Conservation (phyloP, 805 yeast species). For the Priceomyces medius region DNA sequence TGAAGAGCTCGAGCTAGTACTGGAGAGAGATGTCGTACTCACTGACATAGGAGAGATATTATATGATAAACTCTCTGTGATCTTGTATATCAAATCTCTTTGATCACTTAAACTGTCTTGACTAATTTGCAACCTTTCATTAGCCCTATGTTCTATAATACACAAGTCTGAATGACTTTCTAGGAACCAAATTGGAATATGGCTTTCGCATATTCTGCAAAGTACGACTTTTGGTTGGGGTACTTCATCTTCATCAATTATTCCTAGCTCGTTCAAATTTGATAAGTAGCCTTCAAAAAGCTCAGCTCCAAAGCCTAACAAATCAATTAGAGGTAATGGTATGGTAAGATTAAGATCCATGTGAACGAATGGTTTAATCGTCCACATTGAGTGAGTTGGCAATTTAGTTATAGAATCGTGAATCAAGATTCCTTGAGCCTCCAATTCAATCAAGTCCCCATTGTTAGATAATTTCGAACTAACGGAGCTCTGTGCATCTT, state of each 20-base stretch:
- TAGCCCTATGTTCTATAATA: constrained; percentile 77
- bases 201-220: constrained; percentile 89
- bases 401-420: constrained; percentile 54
- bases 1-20: constrained; percentile 18
- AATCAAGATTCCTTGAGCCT: constrained; percentile 90
- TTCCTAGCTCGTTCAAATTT: constrained; percentile 60
- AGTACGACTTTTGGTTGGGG: constrained; percentile 82
- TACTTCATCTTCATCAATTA: constrained; percentile 59
- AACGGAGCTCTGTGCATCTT: constrained; percentile 11
- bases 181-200: constrained; percentile 94
- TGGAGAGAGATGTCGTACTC: constrained; percentile 11
- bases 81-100: constrained; percentile 45
- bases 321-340: constrained; percentile 66
- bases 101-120: constrained; percentile 82
- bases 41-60: constrained; percentile 10
- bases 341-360: constrained; percentile 64
- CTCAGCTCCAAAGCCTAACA: constrained; percentile 86
- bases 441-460: constrained; percentile 68
- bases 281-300: constrained; percentile 74
- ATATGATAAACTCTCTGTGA: constrained; percentile 38
- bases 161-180: constrained; percentile 90
- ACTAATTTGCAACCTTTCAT: constrained; percentile 67
- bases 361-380: constrained; percentile 72
- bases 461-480: constrained; percentile 47
- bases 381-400: constrained; percentile 91